phyloP scores from a whole-genome alignment of 306 rosid genomes.

The Cicer pinnatifidum region DNA sequence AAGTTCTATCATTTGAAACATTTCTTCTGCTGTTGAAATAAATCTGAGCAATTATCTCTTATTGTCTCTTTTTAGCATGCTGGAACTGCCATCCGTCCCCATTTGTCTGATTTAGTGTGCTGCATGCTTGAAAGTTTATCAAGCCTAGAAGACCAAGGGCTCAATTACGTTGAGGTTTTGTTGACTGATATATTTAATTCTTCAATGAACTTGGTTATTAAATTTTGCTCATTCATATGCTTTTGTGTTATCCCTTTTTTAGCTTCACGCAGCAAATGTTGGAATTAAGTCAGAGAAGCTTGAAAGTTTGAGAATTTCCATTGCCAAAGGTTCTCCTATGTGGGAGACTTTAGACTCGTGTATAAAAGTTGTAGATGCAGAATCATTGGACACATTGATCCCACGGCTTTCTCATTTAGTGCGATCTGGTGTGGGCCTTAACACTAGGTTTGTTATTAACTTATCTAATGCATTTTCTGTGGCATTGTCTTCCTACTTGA shows the following conservation, averaged over 20 bases:
- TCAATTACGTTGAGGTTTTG: constrained; percentile 90
- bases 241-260: constrained; percentile 44
- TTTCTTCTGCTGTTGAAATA: constrained; percentile 28
- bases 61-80: constrained; percentile 70
- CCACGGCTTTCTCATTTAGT: constrained; percentile 91
- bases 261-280: constrained; percentile 91
- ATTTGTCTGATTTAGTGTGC: constrained; percentile 86
- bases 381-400: constrained; percentile 71
- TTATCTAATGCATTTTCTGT: constrained; percentile 17
- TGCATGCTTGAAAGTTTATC: constrained; percentile 99
- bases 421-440: constrained; percentile 95
- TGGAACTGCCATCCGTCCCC: constrained; percentile 84
- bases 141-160: constrained; percentile 94
- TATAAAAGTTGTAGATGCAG: constrained; percentile 83
- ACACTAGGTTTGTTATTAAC: constrained; percentile 69
- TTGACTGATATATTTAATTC: constrained; percentile 41
- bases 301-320: constrained; percentile 88
- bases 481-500: constrained; percentile 2
- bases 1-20: constrained; percentile 14
- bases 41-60: constrained; percentile 31
- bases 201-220: constrained; percentile 24
- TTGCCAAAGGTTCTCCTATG: constrained; percentile 98
- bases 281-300: constrained; percentile 92
- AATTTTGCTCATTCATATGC: constrained; percentile 28
- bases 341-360: constrained; percentile 96